A percentile compares a stretch with the other conserved stretches of the same genome.
These are phyloP conservation scores for Pichia sp. DNA, from an alignment of 1,139 yeast species.

Conservation along the genomic window DNA sequence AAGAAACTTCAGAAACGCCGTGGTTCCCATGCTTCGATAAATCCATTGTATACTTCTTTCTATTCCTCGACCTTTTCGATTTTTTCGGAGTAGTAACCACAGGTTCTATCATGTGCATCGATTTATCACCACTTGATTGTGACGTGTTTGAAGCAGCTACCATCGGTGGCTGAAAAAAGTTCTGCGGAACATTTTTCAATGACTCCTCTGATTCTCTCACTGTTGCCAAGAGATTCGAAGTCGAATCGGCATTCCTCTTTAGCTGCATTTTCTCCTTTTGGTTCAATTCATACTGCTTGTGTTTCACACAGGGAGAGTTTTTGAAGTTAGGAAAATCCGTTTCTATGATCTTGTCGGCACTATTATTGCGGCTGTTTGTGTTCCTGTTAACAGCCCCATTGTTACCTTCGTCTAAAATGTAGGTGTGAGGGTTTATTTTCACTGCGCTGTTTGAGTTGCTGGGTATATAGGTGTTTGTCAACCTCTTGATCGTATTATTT, in stretches of 20 bases:
- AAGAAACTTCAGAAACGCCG: background rate
- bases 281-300: slow-evolving; percentile 2
- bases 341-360: background rate
- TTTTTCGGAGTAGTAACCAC: slow-evolving; percentile 8
- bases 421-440: background rate
- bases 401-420: background rate
- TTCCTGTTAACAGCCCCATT: background rate
- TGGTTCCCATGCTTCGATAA: background rate
- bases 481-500: slow-evolving; percentile 11
- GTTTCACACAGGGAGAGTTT: slow-evolving; percentile 12
- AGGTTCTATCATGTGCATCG: background rate
- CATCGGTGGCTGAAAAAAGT: background rate
- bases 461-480: slow-evolving; percentile 3
- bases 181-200: background rate
- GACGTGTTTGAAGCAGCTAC: background rate
- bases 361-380: background rate
- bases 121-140: background rate
- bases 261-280: slow-evolving; percentile 15
- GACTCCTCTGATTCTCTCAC: background rate
- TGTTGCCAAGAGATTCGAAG: background rate
- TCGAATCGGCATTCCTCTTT: background rate
- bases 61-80: background rate
- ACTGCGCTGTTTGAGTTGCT: background rate
- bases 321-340: slow-evolving; percentile 4
- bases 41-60: background rate